These are phyloP conservation scores for Penstemon barbatus DNA, from an alignment of 257 asterid genomes.

Conservation along the genomic window DNA sequence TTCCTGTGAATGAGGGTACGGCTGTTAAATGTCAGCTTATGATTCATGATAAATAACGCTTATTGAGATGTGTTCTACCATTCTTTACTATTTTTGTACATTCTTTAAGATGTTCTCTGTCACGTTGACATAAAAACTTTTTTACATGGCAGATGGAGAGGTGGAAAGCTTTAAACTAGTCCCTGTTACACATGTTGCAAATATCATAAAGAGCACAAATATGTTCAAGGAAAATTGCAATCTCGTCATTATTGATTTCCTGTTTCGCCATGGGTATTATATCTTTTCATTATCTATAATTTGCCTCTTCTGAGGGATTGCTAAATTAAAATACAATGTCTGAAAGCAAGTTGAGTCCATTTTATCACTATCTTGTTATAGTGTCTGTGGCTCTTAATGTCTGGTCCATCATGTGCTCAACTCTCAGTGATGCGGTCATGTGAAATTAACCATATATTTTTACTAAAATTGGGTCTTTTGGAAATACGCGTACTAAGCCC, in stretches of 20 bases:
- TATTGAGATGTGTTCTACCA: too few species aligned
- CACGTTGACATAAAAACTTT: background rate
- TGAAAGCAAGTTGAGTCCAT: too few species aligned
- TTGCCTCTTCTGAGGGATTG: background rate
- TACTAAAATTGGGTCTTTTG: too few species aligned
- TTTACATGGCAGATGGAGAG: conserved; percentile 71
- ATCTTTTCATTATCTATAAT: conserved; percentile 20
- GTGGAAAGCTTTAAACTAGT: conserved; percentile 84
- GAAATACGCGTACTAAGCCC: too few species aligned
- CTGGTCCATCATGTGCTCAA: too few species aligned
- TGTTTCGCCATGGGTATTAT: conserved; percentile 88
- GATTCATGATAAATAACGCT: background rate
- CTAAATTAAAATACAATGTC: background rate
- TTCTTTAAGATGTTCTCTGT: conserved; percentile 9
- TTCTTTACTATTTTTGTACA: background rate
- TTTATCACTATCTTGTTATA: too few species aligned
- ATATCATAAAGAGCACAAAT: conserved; percentile 51
- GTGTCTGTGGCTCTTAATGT: too few species aligned
- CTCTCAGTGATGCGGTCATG: too few species aligned
- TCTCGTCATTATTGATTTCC: conserved; percentile 84
- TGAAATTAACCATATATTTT: too few species aligned
- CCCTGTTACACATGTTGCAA: conserved; percentile 64
- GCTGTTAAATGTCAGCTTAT: background rate
- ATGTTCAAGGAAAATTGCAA: conserved; percentile 79
- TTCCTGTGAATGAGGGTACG: conserved; percentile 76